Base-by-base conservation (phyloP, 257 asterid genomes). In the Parsonsia alboflavescens region DNA sequence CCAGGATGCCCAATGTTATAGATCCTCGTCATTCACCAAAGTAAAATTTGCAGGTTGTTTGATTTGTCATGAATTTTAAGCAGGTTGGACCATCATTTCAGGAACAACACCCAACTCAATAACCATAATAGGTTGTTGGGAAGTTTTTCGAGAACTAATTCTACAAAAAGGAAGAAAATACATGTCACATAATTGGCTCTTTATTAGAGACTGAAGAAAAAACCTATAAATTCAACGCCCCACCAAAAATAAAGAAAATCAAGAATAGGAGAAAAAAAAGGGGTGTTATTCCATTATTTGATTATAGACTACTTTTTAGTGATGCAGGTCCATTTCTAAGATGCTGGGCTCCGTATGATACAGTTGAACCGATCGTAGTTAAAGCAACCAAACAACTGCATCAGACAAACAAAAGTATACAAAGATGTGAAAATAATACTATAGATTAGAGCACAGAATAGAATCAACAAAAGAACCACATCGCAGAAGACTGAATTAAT, bases 361-460 rank as follows among this genome's bases (percentile, higher is more conserved):
- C 93, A 6, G 97, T 90, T 26, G 97, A 94, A 77, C 85, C 85
- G 22, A 87, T 77, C 0, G 99, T 94, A 10, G 99, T 92, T 21
- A 88, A 83, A 77, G 93, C 97, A 58, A 94, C 99, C 70, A 90
- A 80, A 91, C 92, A 92, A 79, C 99, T 94, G 92, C 84, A 88
- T 17, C 74, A 70, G 78, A 69, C 73, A 78, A 52, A 56, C 19
- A 64, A 57, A 74, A 46, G 19, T 58, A 33, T 50, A 45, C 46
- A 8, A 24, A 67, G 52, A 8, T 24, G 10, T 4, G 45, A 48
- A 76, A 76, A n/a, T 53, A 41, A 41, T 63, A 53, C 36, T 58
- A 28, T 19, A 44, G 54, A 72, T 10, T 33, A 33, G 39, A 3
- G 39, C 1, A 33, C 39, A 33, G 39, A 33, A 33, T 33, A 33